Conservation (phyloP, 2,329 filamentous ascomycete genomes). For the Didymella exigua region DNA sequence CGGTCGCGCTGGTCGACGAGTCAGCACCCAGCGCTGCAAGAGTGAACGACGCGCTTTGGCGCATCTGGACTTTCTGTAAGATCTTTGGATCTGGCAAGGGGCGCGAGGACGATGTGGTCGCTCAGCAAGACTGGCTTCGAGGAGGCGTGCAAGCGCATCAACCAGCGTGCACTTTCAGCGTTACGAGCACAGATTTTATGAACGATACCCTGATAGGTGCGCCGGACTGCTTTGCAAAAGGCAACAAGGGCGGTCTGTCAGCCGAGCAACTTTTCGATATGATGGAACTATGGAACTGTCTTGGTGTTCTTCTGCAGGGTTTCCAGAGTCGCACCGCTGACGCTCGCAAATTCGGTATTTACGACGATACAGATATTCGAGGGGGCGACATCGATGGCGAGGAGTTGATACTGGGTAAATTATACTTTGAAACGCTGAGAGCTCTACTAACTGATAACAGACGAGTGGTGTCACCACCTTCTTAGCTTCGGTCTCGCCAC, state of each 20-base stretch:
- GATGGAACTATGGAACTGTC: slow-evolving; percentile 68
- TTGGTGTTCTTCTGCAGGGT: slow-evolving; percentile 61
- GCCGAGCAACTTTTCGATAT: slow-evolving; percentile 66
- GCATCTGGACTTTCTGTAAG: slow-evolving; percentile 69
- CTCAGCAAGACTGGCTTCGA: slow-evolving; percentile 67
- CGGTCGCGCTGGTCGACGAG: slow-evolving; percentile 58
- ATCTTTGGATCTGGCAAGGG: slow-evolving; percentile 65
- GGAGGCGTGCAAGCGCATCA: slow-evolving; percentile 60
- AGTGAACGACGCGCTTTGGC: slow-evolving; percentile 67
- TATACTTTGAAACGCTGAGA: background rate
- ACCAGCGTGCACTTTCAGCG: slow-evolving; percentile 52
- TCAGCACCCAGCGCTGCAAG: slow-evolving; percentile 55
- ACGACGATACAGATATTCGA: slow-evolving; percentile 55
- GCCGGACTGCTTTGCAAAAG: slow-evolving; percentile 62
- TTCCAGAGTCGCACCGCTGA: slow-evolving; percentile 61
- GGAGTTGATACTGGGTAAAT: slow-evolving; percentile 58
- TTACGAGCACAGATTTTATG: slow-evolving; percentile 58
- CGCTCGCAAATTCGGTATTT: slow-evolving; percentile 62
- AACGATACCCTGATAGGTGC: slow-evolving; percentile 61
- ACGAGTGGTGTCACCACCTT: slow-evolving; percentile 67
- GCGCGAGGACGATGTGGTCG: slow-evolving; percentile 63
- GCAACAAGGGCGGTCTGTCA: slow-evolving; percentile 61
- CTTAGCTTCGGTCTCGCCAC: slow-evolving; percentile 64
- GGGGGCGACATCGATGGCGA: slow-evolving; percentile 59
- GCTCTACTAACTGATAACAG: slow-evolving; percentile 41